These are phyloP conservation scores for Nissolia schottii DNA, from an alignment of 306 rosid species.

Conservation along the genomic window DNA sequence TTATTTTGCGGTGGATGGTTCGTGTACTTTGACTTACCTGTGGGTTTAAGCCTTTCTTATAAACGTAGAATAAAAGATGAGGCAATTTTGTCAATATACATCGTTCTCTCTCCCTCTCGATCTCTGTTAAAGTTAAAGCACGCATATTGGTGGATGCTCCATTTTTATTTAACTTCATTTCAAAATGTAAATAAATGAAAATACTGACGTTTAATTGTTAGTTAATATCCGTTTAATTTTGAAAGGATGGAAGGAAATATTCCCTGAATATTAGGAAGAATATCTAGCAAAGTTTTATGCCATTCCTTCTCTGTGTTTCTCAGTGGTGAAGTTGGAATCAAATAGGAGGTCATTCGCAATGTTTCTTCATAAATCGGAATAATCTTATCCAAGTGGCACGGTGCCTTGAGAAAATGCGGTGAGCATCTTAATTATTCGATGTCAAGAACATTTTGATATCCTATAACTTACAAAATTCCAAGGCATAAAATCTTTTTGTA, in stretches of 20 bases:
- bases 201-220: background rate
- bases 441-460: background rate
- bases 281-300: slow-evolving; percentile 3
- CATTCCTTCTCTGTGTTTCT: background rate
- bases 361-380: background rate
- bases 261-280: slow-evolving; percentile 1
- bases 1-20: too few species aligned
- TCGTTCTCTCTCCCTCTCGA: background rate
- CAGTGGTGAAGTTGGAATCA: background rate
- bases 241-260: background rate
- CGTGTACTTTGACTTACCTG: too few species aligned
- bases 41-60: too few species aligned
- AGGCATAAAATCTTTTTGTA: slow-evolving; percentile 5
- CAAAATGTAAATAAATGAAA: background rate
- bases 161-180: background rate
- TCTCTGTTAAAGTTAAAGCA: background rate
- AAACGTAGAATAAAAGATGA: too few species aligned
- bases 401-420: slow-evolving; percentile 3
- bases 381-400: slow-evolving; percentile 1
- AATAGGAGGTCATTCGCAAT: background rate
- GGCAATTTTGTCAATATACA: background rate
- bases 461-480: background rate
- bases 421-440: background rate
- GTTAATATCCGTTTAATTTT: background rate
- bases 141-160: background rate